Conservation (phyloP, 768 basidiomycete species). For the Rhodotorula toruloides region DNA sequence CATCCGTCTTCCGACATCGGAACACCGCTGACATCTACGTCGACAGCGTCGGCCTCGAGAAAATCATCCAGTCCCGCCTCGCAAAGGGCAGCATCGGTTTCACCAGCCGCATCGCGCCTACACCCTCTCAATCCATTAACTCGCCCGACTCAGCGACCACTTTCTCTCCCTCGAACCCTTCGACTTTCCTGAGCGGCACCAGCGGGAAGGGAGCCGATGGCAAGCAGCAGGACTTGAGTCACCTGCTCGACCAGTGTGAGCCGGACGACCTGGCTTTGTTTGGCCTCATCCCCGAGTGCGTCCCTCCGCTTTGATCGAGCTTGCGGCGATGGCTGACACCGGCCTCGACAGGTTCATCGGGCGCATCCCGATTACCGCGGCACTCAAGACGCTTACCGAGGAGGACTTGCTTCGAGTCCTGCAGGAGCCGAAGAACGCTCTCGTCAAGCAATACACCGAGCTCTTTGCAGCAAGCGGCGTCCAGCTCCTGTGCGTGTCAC, state of each 20-base stretch:
- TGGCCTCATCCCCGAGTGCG: slow-evolving; percentile 83
- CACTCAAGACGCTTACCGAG: slow-evolving; percentile 70
- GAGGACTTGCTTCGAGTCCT: slow-evolving; percentile 81
- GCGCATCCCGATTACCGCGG: slow-evolving; percentile 84
- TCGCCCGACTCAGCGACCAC: neutral
- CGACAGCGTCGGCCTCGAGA: slow-evolving; percentile 72
- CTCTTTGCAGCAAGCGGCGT: slow-evolving; percentile 18
- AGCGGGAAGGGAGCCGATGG: slow-evolving; percentile 1
- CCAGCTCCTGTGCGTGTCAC: slow-evolving; percentile 7
- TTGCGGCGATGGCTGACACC: neutral
- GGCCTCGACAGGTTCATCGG: slow-evolving; percentile 60
- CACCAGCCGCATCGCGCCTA: slow-evolving; percentile 49
- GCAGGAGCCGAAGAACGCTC: slow-evolving; percentile 83
- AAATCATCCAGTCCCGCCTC: slow-evolving; percentile 68
- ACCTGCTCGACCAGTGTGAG: slow-evolving; percentile 66
- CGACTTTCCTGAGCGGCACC: neutral
- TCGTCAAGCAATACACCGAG: slow-evolving; percentile 73
- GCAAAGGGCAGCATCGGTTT: slow-evolving; percentile 69
- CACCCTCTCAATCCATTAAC: slow-evolving; percentile 16
- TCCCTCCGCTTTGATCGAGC: neutral
- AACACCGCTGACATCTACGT: too few relatives aligned
- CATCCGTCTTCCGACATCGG: too few relatives aligned
- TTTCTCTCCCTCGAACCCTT: neutral
- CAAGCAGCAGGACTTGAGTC: slow-evolving; percentile 53
- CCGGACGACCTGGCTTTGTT: slow-evolving; percentile 75